Conservation (phyloP, 768 basidiomycete species). For the Chiua virens region DNA sequence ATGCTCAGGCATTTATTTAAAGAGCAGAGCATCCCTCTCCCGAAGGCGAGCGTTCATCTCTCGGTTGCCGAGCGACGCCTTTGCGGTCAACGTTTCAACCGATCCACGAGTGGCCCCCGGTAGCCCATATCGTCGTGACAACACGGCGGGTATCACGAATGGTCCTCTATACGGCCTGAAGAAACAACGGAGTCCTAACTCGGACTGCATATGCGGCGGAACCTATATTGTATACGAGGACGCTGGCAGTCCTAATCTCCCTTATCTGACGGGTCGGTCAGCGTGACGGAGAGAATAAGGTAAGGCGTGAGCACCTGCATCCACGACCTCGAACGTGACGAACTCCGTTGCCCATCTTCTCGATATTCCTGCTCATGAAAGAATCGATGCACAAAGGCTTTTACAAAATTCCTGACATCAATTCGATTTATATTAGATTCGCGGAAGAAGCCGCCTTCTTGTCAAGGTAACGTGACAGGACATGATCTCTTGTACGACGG, state of each 20-base stretch:
- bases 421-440: constrained; percentile 2
- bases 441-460: constrained; percentile 18
- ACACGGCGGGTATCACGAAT: constrained; percentile 41
- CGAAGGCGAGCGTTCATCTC: constrained; percentile 13
- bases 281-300: constrained; percentile 15
- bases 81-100: constrained; percentile 7
- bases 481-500: constrained; percentile 29
- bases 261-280: background rate
- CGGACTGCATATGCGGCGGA: background rate
- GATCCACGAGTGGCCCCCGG: constrained; percentile 27
- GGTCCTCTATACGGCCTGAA: constrained; percentile 32
- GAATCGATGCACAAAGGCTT: background rate
- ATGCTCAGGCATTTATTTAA: too few relatives aligned
- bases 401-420: background rate
- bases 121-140: constrained; percentile 46
- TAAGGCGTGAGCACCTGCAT: constrained; percentile 33
- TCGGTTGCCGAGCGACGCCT: background rate
- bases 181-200: constrained; percentile 15
- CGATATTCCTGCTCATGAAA: background rate
- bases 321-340: constrained; percentile 3
- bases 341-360: background rate
- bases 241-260: constrained; percentile 22
- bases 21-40: background rate
- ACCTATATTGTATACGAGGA: constrained; percentile 27
- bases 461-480: constrained; percentile 29